Evolutionary conservation across 2,329 filamentous ascomycete species (phyloP), one percentile per base, ranked within the genome.

Genomic region (Microascus cirrosus): DNA sequence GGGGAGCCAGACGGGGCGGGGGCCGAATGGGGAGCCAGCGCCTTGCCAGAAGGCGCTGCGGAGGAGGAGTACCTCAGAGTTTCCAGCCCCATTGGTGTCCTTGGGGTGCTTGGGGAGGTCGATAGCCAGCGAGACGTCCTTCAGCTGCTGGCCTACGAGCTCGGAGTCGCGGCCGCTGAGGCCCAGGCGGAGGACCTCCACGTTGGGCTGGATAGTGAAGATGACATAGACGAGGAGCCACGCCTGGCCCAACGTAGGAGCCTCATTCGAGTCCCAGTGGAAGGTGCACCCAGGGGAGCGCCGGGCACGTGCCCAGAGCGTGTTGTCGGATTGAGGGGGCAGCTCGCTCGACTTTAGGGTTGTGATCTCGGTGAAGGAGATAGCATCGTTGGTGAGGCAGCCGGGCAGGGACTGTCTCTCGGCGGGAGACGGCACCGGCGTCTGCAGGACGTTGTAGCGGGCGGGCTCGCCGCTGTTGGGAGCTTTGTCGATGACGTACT

Each of bases 1-100:
- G 2, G 81, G 76, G 7, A 77, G 75, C 85, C 85, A 87, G 60
- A 78, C 76, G 2, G 84, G 77, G 24, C 83, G 83, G 53, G 83
- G 73, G 12, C 85, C 85, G 59, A 86, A 79, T 7, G 85, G 85
- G 1, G 84, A 86, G 20, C 79, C 84, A 34, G 85, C 85, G 53
- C 85, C 85, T 65, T 87, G 85, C 84, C 85, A 88, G 73, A 88
- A 87, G 36, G 83, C 75, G 67, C 74, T 74, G 61, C 78, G 75
- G 59, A 79, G 72, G 57, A 78, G 66, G 54, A 82, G 65, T 56
- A 70, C 68, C 25, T 65, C 67, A 53, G 67, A 66, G 60, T 63
- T 45, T n/a, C n/a, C 24, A 12, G 55, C n/a, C 15, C 2, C 45
- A 8, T 63, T 63, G 7, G 59, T 59, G 65, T 70, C 64, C 36